Evolutionary conservation across 1,284 basidiomycete species (phyloP), one percentile per base, ranked within the genome.

Genomic region (Mycena sp.): DNA sequence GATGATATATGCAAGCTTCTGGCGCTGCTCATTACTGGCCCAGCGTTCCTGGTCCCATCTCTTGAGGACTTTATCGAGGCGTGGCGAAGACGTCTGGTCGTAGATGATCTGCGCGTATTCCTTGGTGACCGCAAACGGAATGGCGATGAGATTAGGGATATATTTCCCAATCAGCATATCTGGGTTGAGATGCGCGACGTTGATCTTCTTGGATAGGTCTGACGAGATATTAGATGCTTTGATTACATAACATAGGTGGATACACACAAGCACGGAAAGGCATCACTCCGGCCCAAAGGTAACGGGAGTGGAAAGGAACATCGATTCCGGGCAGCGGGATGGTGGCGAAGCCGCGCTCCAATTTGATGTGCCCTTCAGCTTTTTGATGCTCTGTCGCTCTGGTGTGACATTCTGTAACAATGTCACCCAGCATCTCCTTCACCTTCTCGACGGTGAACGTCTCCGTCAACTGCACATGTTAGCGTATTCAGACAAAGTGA

Each of bases 171-270:
- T 82, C 58, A 98, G 86, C 80, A 94, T 91, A 77, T 98, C 95
- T 51, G 94, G 95, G 78, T 97, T 94, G 74, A 97, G 87, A 70
- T 95, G 89, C 37, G 87, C 86, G 2, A 94, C 86, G 74, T 98
- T 95, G 79, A 99, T 95, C 83, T 99, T 98, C 88, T 99, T 99
- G 52, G 96, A 97, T 21, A 99, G 84, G 78, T 99, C 96, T 94
- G 76, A 64, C 64, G 25, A 61, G 19, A 19, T 40, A 65, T 17
- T 43, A 64, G 19, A 25, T 25, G 14, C 57, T 49, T 28, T 58
- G 54, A 45, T 54, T 30, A 49, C 25, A 55, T 41, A 38, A 30
- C 65, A 61, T 69, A 30, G 14, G 14, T 14, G 7, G 32, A 38
- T 60, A 83, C 91, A 78, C 74, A 94, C 92, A 95, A 49, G 93